Evolutionary conservation across 1,139 yeast species (phyloP).

Genomic region (Blastobotrys persicus): DNA sequence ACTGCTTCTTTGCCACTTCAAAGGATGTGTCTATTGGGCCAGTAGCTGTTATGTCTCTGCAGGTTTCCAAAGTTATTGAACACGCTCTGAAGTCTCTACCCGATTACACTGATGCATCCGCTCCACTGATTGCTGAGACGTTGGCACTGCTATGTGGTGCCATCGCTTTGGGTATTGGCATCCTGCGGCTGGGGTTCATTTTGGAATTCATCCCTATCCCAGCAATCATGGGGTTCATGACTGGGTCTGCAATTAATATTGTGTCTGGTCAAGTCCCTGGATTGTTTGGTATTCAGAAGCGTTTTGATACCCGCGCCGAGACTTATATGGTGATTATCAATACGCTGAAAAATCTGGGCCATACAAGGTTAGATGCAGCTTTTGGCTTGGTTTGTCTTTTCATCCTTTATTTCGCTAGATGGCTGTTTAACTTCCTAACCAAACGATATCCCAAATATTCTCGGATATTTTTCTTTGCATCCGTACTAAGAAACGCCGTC

Average conservation of each 20-base stretch:
- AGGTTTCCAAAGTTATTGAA: conserved; percentile 74
- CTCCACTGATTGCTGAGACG: conserved; percentile 62
- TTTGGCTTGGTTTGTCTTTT: conserved; percentile 78
- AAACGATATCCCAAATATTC: conserved; percentile 63
- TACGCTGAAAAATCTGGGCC: conserved; percentile 67
- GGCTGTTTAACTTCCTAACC: conserved; percentile 52
- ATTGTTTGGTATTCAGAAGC: conserved; percentile 66
- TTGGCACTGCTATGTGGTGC: conserved; percentile 82
- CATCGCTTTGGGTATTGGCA: conserved; percentile 76
- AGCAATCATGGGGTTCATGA: conserved; percentile 93
- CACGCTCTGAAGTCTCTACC: conserved; percentile 56
- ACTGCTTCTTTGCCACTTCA: conserved; percentile 89
- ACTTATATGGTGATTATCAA: conserved; percentile 69
- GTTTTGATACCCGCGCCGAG: conserved; percentile 69
- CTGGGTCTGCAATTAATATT: conserved; percentile 87
- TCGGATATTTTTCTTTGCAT: conserved; percentile 60
- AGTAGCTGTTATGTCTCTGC: conserved; percentile 92
- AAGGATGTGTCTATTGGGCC: conserved; percentile 97
- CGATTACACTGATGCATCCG: conserved; percentile 41
- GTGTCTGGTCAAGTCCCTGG: conserved; percentile 83
- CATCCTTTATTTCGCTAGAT: conserved; percentile 67
- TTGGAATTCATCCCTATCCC: conserved; percentile 88
- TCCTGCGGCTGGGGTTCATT: conserved; percentile 80
- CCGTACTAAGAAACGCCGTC: conserved; percentile 77
- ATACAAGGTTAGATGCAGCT: conserved; percentile 76